phyloP scores from a whole-genome alignment of 2,329 filamentous ascomycete genomes.

The Pyricularia sp. region DNA sequence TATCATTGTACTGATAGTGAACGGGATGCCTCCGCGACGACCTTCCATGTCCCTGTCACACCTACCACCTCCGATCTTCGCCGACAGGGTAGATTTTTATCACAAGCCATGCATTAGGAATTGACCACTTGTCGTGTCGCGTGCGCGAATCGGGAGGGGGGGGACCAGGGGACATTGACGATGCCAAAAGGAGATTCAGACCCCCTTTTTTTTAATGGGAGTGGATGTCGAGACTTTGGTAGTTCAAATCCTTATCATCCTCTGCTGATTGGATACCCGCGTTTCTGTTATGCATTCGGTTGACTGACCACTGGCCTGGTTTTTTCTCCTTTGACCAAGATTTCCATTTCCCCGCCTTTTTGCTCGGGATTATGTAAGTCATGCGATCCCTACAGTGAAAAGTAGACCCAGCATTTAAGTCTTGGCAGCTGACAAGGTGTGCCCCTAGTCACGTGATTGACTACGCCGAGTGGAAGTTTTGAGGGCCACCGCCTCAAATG shows the following conservation, averaged over 20 bases:
- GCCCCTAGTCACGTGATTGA: neutral
- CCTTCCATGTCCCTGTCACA: neutral
- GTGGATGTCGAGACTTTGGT: conserved; percentile 1
- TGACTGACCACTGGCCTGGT: neutral
- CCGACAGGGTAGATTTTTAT: neutral
- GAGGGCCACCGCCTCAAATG: neutral
- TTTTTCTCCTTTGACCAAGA: neutral
- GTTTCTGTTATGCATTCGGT: conserved; percentile 4
- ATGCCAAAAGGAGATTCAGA: neutral
- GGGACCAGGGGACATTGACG: neutral
- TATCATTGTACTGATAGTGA: neutral
- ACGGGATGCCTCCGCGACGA: neutral
- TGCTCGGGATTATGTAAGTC: neutral
- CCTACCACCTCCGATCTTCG: neutral
- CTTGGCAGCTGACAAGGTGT: neutral
- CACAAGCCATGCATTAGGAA: neutral
- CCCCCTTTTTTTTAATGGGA: neutral
- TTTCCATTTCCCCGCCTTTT: neutral
- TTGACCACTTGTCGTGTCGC: neutral
- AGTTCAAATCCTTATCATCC: conserved; percentile 1
- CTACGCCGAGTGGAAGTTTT: neutral
- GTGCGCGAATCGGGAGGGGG: neutral
- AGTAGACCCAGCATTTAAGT: neutral
- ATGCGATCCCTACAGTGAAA: neutral
- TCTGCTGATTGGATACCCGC: conserved; percentile 1